A percentile compares a stretch with the other conserved stretches of the same genome.
Evolutionary conservation across 805 yeast species (phyloP).

Genomic region (Teunomyces lycoperdinae): DNA sequence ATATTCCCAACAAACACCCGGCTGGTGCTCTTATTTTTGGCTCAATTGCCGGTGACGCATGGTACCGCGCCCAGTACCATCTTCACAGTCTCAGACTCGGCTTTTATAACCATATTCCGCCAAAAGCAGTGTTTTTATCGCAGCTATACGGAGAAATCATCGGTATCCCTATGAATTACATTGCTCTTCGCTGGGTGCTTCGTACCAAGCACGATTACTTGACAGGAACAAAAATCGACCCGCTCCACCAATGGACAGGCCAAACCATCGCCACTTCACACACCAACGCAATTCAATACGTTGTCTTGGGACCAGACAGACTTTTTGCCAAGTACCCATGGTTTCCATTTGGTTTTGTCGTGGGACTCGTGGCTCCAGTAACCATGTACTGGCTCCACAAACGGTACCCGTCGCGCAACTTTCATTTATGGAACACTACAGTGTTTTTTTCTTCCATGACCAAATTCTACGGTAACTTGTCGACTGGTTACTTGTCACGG

Average conservation of each 20-base stretch:
- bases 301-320: conserved; percentile 47
- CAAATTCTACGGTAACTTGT: conserved; percentile 47
- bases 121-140: conserved; percentile 47
- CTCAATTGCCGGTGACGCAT: conserved; percentile 51
- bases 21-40: conserved; percentile 50
- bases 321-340: conserved; percentile 41
- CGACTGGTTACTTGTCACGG: conserved; percentile 48
- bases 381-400: conserved; percentile 27
- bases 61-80: conserved; percentile 43
- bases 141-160: conserved; percentile 52
- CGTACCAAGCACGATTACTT: conserved; percentile 36
- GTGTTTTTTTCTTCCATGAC: conserved; percentile 49
- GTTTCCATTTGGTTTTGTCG: conserved; percentile 43
- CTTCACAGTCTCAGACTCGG: conserved; percentile 44
- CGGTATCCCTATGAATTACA: conserved; percentile 52
- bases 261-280: conserved; percentile 40
- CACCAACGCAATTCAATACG: conserved; percentile 51
- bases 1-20: conserved; percentile 34
- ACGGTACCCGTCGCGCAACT: conserved; percentile 24
- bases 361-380: conserved; percentile 41
- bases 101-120: conserved; percentile 53
- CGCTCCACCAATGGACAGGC: conserved; percentile 53
- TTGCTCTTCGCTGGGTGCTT: conserved; percentile 48
- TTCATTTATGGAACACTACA: conserved; percentile 45
- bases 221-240: conserved; percentile 35